These are phyloP conservation scores for Naumovozyma castellii DNA, from an alignment of 805 yeast species.

Conservation along the genomic window DNA sequence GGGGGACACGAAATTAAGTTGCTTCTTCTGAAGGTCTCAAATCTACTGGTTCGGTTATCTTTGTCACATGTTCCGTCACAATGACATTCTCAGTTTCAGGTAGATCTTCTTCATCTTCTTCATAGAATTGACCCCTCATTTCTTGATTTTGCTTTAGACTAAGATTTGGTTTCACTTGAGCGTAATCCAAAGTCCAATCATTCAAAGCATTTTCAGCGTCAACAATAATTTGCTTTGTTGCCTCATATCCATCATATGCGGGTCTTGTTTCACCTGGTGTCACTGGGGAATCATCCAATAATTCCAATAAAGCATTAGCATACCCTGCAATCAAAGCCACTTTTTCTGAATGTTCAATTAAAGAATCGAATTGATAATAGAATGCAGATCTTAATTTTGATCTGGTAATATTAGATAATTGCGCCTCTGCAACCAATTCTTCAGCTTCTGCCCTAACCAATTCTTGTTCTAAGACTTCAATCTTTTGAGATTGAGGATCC, in stretches of 20 bases:
- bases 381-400: slow-evolving; percentile 78
- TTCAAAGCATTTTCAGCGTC: slow-evolving; percentile 79
- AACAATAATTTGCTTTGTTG: slow-evolving; percentile 76
- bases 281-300: slow-evolving; percentile 75
- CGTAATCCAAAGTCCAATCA: slow-evolving; percentile 75
- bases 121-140: slow-evolving; percentile 1
- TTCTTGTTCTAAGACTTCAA: slow-evolving; percentile 75
- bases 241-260: slow-evolving; percentile 81
- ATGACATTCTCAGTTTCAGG: background rate
- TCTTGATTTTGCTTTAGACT: slow-evolving; percentile 46
- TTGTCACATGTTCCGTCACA: too few species aligned
- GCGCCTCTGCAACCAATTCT: slow-evolving; percentile 85
- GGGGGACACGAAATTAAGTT: too few species aligned
- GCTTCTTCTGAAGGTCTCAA: too few species aligned
- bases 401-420: slow-evolving; percentile 78
- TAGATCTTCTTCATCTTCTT: slow-evolving; percentile 35
- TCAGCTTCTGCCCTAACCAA: slow-evolving; percentile 89
- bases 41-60: too few species aligned
- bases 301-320: slow-evolving; percentile 77
- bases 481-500: slow-evolving; percentile 75
- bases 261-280: slow-evolving; percentile 91
- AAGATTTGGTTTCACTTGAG: slow-evolving; percentile 74
- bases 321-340: slow-evolving; percentile 80
- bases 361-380: slow-evolving; percentile 75
- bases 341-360: slow-evolving; percentile 79